Evolutionary conservation across 768 basidiomycete genomes (phyloP).

Genomic region (Boletus vermiculosoides): DNA sequence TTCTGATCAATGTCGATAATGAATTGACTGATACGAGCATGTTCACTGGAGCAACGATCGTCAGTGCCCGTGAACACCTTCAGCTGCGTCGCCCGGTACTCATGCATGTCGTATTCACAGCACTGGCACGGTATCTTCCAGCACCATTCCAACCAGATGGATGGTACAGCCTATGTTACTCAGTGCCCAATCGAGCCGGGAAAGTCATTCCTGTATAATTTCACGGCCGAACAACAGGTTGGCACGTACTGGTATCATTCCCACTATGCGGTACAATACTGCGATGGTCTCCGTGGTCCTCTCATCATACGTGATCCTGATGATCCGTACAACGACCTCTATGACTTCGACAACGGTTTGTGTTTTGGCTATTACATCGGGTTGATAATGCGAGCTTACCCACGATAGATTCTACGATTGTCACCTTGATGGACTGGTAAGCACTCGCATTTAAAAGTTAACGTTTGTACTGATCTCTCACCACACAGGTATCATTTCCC

Average conservation of each 20-base stretch:
- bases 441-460: not conserved
- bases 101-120: conserved; percentile 13
- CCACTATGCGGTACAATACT: conserved; percentile 7
- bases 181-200: conserved; percentile 38
- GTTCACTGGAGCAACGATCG: conserved; percentile 23
- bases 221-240: conserved; percentile 19
- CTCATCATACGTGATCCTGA: conserved; percentile 12
- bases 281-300: conserved; percentile 39
- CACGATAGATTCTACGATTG: not conserved
- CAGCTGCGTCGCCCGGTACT: not conserved
- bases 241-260: not conserved
- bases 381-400: not conserved
- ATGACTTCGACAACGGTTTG: conserved; percentile 27
- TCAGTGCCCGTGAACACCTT: conserved; percentile 6
- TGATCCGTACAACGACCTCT: conserved; percentile 16
- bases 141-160: conserved; percentile 18
- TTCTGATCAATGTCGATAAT: conserved; percentile 18
- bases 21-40: conserved; percentile 20
- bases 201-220: not conserved
- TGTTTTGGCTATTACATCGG: not conserved
- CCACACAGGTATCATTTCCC: conserved; percentile 20
- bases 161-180: conserved; percentile 39
- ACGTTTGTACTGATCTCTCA: not conserved
- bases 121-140: conserved; percentile 31
- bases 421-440: not conserved